phyloP scores from a whole-genome alignment of 305 asterid genomes.

The Plantago coronopus region DNA sequence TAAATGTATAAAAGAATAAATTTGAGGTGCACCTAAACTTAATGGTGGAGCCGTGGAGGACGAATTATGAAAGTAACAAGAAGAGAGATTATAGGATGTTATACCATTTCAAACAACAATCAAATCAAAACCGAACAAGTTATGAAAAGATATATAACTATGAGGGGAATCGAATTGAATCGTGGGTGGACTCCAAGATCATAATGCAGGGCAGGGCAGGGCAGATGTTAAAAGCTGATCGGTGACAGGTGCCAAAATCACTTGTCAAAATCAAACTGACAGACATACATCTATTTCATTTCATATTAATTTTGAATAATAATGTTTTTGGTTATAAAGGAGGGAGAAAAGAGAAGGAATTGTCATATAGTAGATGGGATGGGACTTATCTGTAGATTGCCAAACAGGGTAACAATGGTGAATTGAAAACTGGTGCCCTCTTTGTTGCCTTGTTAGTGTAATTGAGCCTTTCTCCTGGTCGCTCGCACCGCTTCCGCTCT shows the following conservation, averaged over 20 bases:
- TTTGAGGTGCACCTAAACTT: no score
- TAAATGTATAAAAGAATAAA: no score
- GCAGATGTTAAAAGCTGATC: conserved; percentile 29
- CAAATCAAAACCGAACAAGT: conserved; percentile 11
- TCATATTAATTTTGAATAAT: no score
- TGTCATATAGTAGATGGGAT: conserved; percentile 61
- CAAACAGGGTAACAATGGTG: conserved; percentile 39
- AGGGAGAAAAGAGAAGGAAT: conserved; percentile 10
- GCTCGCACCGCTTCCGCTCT: conserved; percentile 13
- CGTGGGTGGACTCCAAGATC: conserved; percentile 13
- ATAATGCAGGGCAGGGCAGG: background rate
- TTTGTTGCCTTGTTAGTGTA: conserved; percentile 50
- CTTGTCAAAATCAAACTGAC: conserved; percentile 31
- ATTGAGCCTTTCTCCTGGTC: conserved; percentile 29
- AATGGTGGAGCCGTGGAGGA: no score
- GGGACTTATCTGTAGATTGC: conserved; percentile 65
- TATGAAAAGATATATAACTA: conserved; percentile 1
- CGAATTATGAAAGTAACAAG: conserved; percentile 2
- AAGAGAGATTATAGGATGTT: background rate
- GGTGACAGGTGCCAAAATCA: conserved; percentile 45
- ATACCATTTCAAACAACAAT: conserved; percentile 27
- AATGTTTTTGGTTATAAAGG: background rate
- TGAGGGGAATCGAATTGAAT: background rate
- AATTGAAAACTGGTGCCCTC: conserved; percentile 38
- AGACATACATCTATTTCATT: background rate